phyloP scores from a whole-genome alignment of 179 eudicot species.

The Spergularia azorica region DNA sequence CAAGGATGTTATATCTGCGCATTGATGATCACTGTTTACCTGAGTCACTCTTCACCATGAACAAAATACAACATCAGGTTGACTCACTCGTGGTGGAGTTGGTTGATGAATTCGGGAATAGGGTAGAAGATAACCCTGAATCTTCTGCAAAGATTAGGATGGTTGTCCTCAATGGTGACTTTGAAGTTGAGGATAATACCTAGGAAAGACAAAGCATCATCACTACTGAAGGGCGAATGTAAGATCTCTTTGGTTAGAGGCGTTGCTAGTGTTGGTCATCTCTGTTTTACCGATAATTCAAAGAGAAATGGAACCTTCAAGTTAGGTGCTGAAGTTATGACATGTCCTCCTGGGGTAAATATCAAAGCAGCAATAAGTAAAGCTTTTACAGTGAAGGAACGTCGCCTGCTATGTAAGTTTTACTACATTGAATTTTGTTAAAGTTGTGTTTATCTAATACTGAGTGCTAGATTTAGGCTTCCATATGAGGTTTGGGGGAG shows the following conservation, averaged over 20 bases:
- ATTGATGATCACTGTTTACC: constrained; percentile 16
- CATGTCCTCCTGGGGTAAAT: constrained; percentile 12
- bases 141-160: constrained; percentile 16
- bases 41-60: constrained; percentile 18
- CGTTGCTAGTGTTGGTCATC: constrained; percentile 11
- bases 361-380: constrained; percentile 28
- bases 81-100: constrained; percentile 21
- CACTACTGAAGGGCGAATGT: constrained; percentile 25
- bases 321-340: constrained; percentile 27
- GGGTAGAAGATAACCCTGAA: constrained; percentile 19
- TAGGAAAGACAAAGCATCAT: constrained; percentile 27
- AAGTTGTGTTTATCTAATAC: neutral
- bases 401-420: constrained; percentile 22
- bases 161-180: constrained; percentile 26
- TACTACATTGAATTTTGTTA: neutral
- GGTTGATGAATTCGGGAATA: constrained; percentile 16
- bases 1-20: constrained; percentile 15
- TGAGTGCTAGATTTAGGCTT: no score
- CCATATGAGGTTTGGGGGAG: no score
- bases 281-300: constrained; percentile 34
- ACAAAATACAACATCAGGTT: constrained; percentile 18
- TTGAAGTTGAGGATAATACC: constrained; percentile 22
- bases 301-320: constrained; percentile 21
- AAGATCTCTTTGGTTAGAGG: constrained; percentile 24
- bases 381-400: constrained; percentile 32